Evolutionary conservation across 768 basidiomycete species (phyloP).

Genomic region (Strobilomyces dryophilus): DNA sequence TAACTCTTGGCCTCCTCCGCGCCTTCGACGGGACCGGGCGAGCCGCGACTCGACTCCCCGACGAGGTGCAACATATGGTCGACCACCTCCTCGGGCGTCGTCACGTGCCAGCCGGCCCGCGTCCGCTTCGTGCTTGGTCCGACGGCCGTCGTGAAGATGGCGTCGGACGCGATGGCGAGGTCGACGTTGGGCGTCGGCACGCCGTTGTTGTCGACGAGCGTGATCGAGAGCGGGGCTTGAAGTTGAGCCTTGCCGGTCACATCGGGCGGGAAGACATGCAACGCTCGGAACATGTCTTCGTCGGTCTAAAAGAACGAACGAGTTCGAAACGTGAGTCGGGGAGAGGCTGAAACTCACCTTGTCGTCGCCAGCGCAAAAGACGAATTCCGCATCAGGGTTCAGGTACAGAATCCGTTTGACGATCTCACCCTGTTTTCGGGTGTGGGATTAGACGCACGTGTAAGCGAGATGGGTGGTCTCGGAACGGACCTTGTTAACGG

Average conservation of each 20-base stretch:
- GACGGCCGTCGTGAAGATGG: slow-evolving; percentile 90
- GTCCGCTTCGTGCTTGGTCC: slow-evolving; percentile 88
- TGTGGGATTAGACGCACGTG: no score
- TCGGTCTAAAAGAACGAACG: slow-evolving; percentile 54
- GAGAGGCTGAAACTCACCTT: slow-evolving; percentile 49
- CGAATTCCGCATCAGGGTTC: slow-evolving; percentile 90
- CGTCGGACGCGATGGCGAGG: slow-evolving; percentile 60
- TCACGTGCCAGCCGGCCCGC: slow-evolving; percentile 89
- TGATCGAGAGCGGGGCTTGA: slow-evolving; percentile 54
- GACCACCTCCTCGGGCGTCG: slow-evolving; percentile 81
- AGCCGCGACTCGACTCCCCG: slow-evolving; percentile 24
- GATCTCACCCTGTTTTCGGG: slow-evolving; percentile 70
- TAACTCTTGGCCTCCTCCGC: slow-evolving; percentile 17
- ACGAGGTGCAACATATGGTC: slow-evolving; percentile 71
- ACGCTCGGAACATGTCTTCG: slow-evolving; percentile 98
- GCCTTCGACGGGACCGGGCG: background rate
- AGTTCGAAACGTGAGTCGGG: background rate
- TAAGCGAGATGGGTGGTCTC: background rate
- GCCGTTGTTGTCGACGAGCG: slow-evolving; percentile 25
- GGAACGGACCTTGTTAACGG: slow-evolving; percentile 76
- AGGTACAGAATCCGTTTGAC: slow-evolving; percentile 91
- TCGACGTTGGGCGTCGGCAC: slow-evolving; percentile 44
- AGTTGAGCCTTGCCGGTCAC: slow-evolving; percentile 40
- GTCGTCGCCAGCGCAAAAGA: slow-evolving; percentile 98
- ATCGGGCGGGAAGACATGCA: slow-evolving; percentile 54